Evolutionary conservation across 495 filamentous ascomycete genomes (phyloP), one percentile per base, ranked within the genome.

Genomic region (Terfezia claveryi): DNA sequence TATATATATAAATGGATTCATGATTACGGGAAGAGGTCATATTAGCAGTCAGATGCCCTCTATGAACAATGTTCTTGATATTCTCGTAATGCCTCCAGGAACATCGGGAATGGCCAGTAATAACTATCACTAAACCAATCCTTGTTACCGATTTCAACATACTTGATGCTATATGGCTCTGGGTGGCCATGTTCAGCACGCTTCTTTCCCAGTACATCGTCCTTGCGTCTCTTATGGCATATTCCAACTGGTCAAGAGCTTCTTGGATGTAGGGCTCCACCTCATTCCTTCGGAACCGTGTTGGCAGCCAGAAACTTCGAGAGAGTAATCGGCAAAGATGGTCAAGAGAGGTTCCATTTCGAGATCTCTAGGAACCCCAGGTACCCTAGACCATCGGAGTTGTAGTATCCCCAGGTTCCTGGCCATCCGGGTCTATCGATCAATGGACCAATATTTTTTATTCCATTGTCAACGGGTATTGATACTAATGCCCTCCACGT

Each of bases 201-300:
- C n/a, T n/a, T n/a, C n/a, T n/a, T n/a, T n/a, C n/a, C n/a, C n/a
- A 70, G 8, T 76, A 68, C 53, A 68, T 46, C 9, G 77, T 78
- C 23, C 66, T 65, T 10, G 66, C 64, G 54, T 71, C 68, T 38
- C 80, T 78, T 23, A 71, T 74, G 49, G 80, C 68, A 66, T 79
- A 82, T 60, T 86, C 80, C 36, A 85, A 69, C 63, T 85, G 73
- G 59, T 82, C 73, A 20, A 83, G 69, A 10, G 75, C 80, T 54
- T 80, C 76, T 9, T 80, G 67, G 27, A 85, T 70, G 50, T 72
- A 77, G 1, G 59, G 53, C 53, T 68, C 58, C 8, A 76, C 59
- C 17, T 69, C 62, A 12, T 58, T n/a, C 55, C 54, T 73, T 52
- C 0, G 72, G 60, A 9, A 72, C 67, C 54, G 71, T 58, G 14